These are phyloP conservation scores for Alternaria novae-zelandiae DNA, from an alignment of 2,329 filamentous ascomycete species.

Conservation along the genomic window DNA sequence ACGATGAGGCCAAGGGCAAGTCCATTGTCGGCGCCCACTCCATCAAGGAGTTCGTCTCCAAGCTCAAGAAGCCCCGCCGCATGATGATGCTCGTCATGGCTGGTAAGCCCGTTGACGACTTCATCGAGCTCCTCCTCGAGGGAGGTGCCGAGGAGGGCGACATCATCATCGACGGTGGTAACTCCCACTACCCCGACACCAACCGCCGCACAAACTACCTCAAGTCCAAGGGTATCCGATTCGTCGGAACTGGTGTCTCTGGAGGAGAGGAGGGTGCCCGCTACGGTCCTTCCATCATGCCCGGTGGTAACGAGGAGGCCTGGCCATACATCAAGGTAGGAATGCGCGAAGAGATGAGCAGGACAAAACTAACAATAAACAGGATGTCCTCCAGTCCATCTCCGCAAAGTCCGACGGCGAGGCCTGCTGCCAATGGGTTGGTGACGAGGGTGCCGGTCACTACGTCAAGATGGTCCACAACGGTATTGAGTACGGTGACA, in stretches of 20 bases:
- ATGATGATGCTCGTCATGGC: constrained; percentile 99
- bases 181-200: constrained; percentile 99
- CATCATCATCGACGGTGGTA: constrained; percentile 99
- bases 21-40: constrained; percentile 92
- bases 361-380: constrained; percentile 22
- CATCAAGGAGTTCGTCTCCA: constrained; percentile 91
- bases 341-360: neutral
- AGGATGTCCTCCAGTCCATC: constrained; percentile 96
- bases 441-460: constrained; percentile 98
- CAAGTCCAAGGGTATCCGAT: constrained; percentile 83
- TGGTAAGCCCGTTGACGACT: constrained; percentile 96
- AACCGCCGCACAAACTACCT: constrained; percentile 97
- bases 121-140: constrained; percentile 89
- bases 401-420: constrained; percentile 97
- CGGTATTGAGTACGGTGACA: constrained; percentile 99
- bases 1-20: constrained; percentile 77
- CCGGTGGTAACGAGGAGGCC: constrained; percentile 96
- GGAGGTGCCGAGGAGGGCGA: constrained; percentile 66
- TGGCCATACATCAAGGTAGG: constrained; percentile 90
- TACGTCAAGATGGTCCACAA: constrained; percentile 99
- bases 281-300: constrained; percentile 97
- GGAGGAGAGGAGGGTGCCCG: constrained; percentile 99
- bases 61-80: constrained; percentile 96
- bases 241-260: constrained; percentile 96
- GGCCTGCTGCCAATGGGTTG: constrained; percentile 99